Conservation (phyloP, 78 protist genomes). For the slime mould (Dictyostelium discoideum) region dicty_2.7 NC_007090.3:4743501-4744000, state of each 20-base stretch:
- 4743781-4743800: background rate
- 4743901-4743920: constrained; percentile 55
- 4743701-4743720: background rate
- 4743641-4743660: constrained; percentile 1
- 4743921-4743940: background rate
- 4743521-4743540: constrained; percentile 9
- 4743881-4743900: constrained; percentile 47
- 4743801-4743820: background rate
- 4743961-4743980: constrained; percentile 60
- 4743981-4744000: constrained; percentile 48
- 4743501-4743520: background rate
- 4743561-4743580: background rate
- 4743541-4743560: constrained; percentile 8
- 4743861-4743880: constrained; percentile 76
- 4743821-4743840: background rate
- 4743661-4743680: background rate
- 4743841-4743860: constrained; percentile 25
- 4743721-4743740: constrained; percentile 6
- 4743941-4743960: constrained; percentile 26
- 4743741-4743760: background rate
- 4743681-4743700: background rate
- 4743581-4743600: background rate
- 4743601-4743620: background rate
- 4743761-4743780: background rate
- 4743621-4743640: constrained; percentile 9